Percentiles rank a stretch among this genome's conserved stretches.
These are phyloP conservation scores for Graphiopsis chlorocephala DNA, from an alignment of 2,329 filamentous ascomycete species.

Conservation along the genomic window DNA sequence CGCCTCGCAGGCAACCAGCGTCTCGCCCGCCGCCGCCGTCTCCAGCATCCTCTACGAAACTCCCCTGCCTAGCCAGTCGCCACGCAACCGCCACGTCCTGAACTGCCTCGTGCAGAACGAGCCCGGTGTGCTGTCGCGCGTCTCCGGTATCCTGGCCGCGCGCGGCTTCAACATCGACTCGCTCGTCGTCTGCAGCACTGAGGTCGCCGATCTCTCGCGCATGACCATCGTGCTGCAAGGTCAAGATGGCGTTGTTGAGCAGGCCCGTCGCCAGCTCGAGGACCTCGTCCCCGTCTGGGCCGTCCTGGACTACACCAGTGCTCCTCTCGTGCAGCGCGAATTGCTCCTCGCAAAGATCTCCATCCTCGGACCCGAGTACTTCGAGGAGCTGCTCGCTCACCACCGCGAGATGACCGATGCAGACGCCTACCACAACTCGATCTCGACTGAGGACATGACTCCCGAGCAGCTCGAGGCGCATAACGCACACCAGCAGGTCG, in stretches of 20 bases:
- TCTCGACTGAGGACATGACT: slow-evolving; percentile 22
- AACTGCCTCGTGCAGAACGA: slow-evolving; percentile 99
- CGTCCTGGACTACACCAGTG: slow-evolving; percentile 90
- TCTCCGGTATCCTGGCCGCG: slow-evolving; percentile 93
- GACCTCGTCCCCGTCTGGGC: slow-evolving; percentile 98
- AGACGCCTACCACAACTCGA: slow-evolving; percentile 29
- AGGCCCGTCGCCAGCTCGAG: slow-evolving; percentile 90
- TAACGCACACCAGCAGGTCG: slow-evolving; percentile 36
- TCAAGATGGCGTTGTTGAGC: slow-evolving; percentile 95
- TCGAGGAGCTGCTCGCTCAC: slow-evolving; percentile 92
- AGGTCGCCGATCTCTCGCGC: slow-evolving; percentile 91
- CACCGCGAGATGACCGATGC: slow-evolving; percentile 81
- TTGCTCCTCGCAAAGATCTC: slow-evolving; percentile 94
- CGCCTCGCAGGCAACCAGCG: slow-evolving; percentile 69
- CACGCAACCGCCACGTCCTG: slow-evolving; percentile 90
- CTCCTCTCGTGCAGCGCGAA: slow-evolving; percentile 92
- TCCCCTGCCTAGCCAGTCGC: slow-evolving; percentile 74
- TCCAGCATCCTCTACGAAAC: slow-evolving; percentile 99
- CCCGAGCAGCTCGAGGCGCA: slow-evolving; percentile 27
- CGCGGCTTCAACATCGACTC: slow-evolving; percentile 99
- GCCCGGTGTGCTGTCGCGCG: slow-evolving; percentile 91
- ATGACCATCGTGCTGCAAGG: slow-evolving; percentile 99
- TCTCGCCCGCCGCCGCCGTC: slow-evolving; percentile 86
- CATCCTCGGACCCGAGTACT: slow-evolving; percentile 95
- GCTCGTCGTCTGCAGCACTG: slow-evolving; percentile 94